These are phyloP conservation scores for Aureobasidium lini DNA, from an alignment of 2,329 filamentous ascomycete species.

Conservation along the genomic window DNA sequence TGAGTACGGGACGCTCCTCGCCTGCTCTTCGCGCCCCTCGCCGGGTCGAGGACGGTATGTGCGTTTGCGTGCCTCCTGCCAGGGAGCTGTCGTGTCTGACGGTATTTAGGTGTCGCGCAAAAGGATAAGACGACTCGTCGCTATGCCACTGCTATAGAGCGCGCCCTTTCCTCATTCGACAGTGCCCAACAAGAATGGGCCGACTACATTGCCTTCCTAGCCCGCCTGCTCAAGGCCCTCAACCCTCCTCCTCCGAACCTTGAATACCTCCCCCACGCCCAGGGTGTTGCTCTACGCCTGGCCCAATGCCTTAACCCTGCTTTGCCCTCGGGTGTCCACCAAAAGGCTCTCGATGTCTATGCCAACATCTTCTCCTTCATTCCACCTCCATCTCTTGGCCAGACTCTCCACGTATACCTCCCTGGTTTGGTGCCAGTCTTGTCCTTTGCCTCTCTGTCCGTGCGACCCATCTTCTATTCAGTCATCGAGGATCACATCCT, in stretches of 20 bases:
- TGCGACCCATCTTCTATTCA: constrained; percentile 76
- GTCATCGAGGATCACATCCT: constrained; percentile 77
- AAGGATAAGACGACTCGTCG: constrained; percentile 65
- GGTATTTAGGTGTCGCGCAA: background rate
- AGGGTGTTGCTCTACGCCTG: constrained; percentile 77
- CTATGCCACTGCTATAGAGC: constrained; percentile 82
- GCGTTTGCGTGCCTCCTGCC: constrained; percentile 17
- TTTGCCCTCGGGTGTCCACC: constrained; percentile 90
- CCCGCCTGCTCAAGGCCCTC: constrained; percentile 81
- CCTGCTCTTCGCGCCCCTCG: constrained; percentile 70
- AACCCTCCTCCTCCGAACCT: constrained; percentile 73
- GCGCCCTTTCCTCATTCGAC: constrained; percentile 83
- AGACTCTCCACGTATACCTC: constrained; percentile 78
- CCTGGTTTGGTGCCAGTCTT: constrained; percentile 83
- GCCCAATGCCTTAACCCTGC: constrained; percentile 93
- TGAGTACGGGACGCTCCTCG: constrained; percentile 71
- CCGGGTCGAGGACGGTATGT: constrained; percentile 67
- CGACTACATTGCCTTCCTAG: constrained; percentile 96
- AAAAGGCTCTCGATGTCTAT: constrained; percentile 94
- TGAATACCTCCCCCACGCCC: constrained; percentile 70
- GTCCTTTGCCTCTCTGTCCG: constrained; percentile 88
- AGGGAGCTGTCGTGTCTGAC: background rate
- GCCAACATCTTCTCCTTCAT: constrained; percentile 80
- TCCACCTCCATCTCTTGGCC: constrained; percentile 55
- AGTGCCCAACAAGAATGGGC: constrained; percentile 96